These are phyloP conservation scores for Ogataea wickerhamii DNA, from an alignment of 805 yeast genomes.

Conservation along the genomic window DNA sequence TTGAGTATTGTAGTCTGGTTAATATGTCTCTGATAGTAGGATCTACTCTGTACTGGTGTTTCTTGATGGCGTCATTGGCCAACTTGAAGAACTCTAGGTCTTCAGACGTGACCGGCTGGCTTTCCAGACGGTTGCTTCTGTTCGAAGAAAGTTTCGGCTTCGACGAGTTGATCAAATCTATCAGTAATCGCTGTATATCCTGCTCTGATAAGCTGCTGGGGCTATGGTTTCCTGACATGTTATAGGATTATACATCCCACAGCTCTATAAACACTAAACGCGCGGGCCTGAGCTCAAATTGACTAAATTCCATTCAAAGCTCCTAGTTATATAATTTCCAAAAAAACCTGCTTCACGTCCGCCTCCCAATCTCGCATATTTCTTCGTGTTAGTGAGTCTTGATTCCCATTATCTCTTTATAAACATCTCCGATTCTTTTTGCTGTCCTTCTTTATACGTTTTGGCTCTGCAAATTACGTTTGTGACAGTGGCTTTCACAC, in stretches of 20 bases:
- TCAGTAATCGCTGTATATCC: conserved; percentile 22
- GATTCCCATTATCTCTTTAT: too few species aligned
- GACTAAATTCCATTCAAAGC: too few species aligned
- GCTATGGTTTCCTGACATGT: neutral
- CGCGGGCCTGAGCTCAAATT: too few species aligned
- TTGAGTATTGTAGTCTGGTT: conserved; percentile 54
- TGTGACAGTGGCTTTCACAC: conserved; percentile 4
- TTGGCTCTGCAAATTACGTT: neutral
- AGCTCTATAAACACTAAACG: too few species aligned
- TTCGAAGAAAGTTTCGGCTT: conserved; percentile 26
- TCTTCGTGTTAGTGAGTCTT: too few species aligned
- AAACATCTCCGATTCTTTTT: too few species aligned
- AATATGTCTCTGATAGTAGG: conserved; percentile 62
- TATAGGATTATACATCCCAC: neutral
- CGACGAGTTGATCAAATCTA: conserved; percentile 27
- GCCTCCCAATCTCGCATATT: neutral
- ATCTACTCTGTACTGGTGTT: conserved; percentile 44
- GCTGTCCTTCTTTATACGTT: too few species aligned
- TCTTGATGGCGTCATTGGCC: conserved; percentile 57
- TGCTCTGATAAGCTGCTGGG: conserved; percentile 4
- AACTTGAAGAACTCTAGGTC: conserved; percentile 53
- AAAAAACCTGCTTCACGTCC: neutral
- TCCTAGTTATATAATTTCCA: too few species aligned
- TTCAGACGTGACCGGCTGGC: conserved; percentile 36
- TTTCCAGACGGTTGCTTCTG: conserved; percentile 17